Base-by-base conservation (phyloP, 148 eudicot species). In the Vaccinium vitisidaea region DNA sequence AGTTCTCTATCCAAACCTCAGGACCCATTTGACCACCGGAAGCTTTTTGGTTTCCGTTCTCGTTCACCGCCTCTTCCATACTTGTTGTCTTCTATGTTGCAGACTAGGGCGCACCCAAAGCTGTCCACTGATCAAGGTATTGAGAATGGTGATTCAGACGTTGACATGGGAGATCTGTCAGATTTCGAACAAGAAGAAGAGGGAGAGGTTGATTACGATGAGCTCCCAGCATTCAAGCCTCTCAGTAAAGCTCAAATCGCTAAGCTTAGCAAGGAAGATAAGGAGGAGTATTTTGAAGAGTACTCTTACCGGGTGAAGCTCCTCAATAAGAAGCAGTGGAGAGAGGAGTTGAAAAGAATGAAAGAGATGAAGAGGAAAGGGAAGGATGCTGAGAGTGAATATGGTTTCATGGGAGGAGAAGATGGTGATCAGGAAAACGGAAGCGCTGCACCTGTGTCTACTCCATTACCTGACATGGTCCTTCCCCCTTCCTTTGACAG, bases 211-310 rank as follows among this genome's bases (percentile, higher is more conserved):
- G 99, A 97, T 89, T 97, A 95, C 80, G 98, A 97, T 61, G 94
- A 97, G 90, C 98, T 97, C 21, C 99, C 99, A 52, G 98, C 99
- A 73, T 97, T 97, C 83, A 94, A 92, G 87, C 99, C 99, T 86
- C 91, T 97, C 70, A 92, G 86, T 87, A 95, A 90, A 89, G 70
- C 91, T 69, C 99, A 97, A 88, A 32, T 97, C 61, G 90, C 91
- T 18, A 95, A 89, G 88, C 95, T 97, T 73, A 94, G 90, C 84
- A 85, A 79, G 23, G 99, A 95, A 80, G 98, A 97, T 89, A 93
- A 83, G 84, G 95, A 90, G 90, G 98, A 98, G 8, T 97, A 97
- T 70, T 95, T 93, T 21, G 98, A 97, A 84, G 99, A 97, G 89
- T 97, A 91, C 76, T 98, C 92, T 84, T 95, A 97, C 75, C 88